phyloP scores from a whole-genome alignment of 179 eudicot genomes.

The Silene vulgaris region DNA sequence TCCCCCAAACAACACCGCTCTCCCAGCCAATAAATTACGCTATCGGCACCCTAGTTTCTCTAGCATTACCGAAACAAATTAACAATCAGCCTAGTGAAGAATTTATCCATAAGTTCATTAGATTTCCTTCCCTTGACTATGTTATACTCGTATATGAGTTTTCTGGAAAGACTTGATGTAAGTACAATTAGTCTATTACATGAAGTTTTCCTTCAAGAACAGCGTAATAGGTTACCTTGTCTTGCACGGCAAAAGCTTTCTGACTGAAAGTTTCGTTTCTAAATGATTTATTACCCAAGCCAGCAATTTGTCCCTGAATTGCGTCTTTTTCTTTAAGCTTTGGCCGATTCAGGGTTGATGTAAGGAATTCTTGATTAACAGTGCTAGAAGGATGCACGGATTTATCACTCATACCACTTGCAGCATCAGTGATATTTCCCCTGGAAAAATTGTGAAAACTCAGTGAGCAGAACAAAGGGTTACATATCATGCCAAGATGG shows the following conservation, averaged over 20 bases:
- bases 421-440: constrained; percentile 28
- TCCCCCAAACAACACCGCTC: neutral
- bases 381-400: constrained; percentile 28
- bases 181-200: neutral
- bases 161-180: neutral
- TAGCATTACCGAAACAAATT: neutral
- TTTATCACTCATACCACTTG: constrained; percentile 29
- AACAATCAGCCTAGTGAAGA: constrained; percentile 3
- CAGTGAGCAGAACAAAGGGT: neutral
- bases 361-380: constrained; percentile 33
- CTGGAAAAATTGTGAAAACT: constrained; percentile 28
- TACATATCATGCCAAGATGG: neutral
- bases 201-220: constrained; percentile 6
- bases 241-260: constrained; percentile 65
- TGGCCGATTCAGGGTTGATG: constrained; percentile 34
- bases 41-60: neutral
- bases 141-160: neutral
- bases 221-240: constrained; percentile 55
- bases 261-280: constrained; percentile 62
- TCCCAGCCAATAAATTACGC: neutral
- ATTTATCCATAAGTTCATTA: neutral
- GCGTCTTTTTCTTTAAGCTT: constrained; percentile 32
- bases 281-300: constrained; percentile 35
- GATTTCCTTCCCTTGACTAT: neutral
- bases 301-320: constrained; percentile 32